Base-by-base conservation (phyloP, 371 early-diverging fungal species). In the Cladochytrium tenue region DNA sequence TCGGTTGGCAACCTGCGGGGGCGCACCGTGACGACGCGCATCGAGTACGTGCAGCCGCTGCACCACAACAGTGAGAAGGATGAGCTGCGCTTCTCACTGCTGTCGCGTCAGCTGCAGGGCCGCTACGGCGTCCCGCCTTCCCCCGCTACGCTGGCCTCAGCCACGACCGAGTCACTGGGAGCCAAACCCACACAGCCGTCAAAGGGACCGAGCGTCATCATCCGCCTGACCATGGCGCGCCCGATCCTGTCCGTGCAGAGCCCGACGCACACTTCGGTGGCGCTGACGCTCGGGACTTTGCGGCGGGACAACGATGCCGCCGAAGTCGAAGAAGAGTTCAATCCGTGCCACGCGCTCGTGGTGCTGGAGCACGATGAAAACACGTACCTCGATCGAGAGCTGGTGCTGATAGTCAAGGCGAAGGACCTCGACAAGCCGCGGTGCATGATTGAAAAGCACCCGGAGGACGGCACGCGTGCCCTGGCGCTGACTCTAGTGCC, bases 401-500 rank as follows among this genome's bases (percentile, higher is more conserved):
- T 76, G 57, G 64, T 78, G 31, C 58, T 79, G 33, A 68, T 72
- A 17, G 67, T 71, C 13, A 66, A 66, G 25, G 61, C 73, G 25
- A 67, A 73, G 43, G 62, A 66, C 43, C 28, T 68, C 15, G 71
- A 73, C 52, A 53, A 59, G 36, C 76, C 76, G 23, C 70, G 71
- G 23, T 75, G 76, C 34, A 58, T 81, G 34, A 34, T 73, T 35
- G 80, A 83, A 60, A 60, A 66, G 50, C 68, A 78, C 63, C 72
- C 74, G n/a, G 63, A 66, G 3, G 72, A 77, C 26, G 76, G 70
- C 28, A 75, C 75, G 2, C 63, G 72, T 53, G 69, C 70, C 30
- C 56, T 75, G 27, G 75, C 73, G 71, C 59, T 78, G 13, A 78
- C 81, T 7, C 59, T 82, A 34, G 78, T 80, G 26, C 83, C 83